A percentile compares a stretch with the other conserved stretches of the same genome.
phyloP scores from a whole-genome alignment of 2,329 filamentous ascomycete species.

The Fusarium austroafricanum region DNA sequence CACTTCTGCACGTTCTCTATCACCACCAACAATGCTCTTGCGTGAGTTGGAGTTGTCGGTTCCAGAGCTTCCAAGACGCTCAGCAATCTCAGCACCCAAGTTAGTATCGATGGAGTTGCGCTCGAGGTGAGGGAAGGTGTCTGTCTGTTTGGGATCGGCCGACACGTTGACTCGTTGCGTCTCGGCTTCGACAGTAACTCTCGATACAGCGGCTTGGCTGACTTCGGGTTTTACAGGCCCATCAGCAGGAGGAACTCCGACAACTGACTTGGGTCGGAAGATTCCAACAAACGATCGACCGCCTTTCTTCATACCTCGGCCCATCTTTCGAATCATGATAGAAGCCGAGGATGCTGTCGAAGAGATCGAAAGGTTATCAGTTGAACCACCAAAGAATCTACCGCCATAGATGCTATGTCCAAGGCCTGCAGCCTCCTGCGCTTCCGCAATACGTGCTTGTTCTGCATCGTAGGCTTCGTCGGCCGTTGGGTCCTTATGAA shows the following conservation, averaged over 20 bases:
- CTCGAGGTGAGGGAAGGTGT: slow-evolving; percentile 84
- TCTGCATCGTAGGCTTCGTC: slow-evolving; percentile 83
- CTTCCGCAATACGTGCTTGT: slow-evolving; percentile 89
- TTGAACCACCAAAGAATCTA: slow-evolving; percentile 88
- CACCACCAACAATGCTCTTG: slow-evolving; percentile 91
- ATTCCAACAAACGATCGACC: slow-evolving; percentile 90
- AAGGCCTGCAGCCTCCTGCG: slow-evolving; percentile 91
- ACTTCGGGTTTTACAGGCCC: slow-evolving; percentile 68
- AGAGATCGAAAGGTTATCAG: slow-evolving; percentile 92
- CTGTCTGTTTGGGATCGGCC: slow-evolving; percentile 73
- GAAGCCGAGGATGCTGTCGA: slow-evolving; percentile 91
- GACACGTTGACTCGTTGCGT: slow-evolving; percentile 85
- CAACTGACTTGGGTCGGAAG: slow-evolving; percentile 92
- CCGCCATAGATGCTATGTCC: slow-evolving; percentile 94
- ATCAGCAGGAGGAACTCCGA: slow-evolving; percentile 81
- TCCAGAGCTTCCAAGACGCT: slow-evolving; percentile 66
- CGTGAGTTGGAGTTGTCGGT: slow-evolving; percentile 73
- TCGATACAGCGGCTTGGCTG: slow-evolving; percentile 87
- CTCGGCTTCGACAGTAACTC: slow-evolving; percentile 96
- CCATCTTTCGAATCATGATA: slow-evolving; percentile 98
- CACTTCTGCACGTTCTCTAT: slow-evolving; percentile 90
- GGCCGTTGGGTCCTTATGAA: slow-evolving; percentile 72
- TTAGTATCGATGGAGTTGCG: slow-evolving; percentile 80
- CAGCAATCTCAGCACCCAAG: slow-evolving; percentile 59
- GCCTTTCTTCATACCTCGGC: slow-evolving; percentile 96